Evolutionary conservation across 805 yeast species (phyloP), one percentile per base, ranked within the genome.

Genomic region (Candida chauliodis): DNA sequence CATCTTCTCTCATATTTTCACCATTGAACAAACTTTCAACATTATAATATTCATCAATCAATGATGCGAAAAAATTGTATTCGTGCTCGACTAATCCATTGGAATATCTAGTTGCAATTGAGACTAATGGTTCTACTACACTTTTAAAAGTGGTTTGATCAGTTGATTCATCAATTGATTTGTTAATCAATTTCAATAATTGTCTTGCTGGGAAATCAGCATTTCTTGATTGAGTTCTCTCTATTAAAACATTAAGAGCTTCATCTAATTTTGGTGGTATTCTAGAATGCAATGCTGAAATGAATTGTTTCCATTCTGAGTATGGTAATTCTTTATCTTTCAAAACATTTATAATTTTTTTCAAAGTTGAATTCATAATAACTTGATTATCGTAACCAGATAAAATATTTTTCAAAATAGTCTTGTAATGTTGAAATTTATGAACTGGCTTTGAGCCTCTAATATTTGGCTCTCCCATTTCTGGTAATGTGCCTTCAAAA

Each of bases 131-230:
- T 27, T 72, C 85, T 45, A 84, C 75, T 21, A 79, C 78, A 25
- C 52, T 58, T 20, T 40, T 31, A 9, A 47, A 31, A 38, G 79
- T 63, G 9, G 69, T 59, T 48, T 77, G 82, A 29, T 69, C 73
- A 3, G 11, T 2, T 25, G 78, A 73, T 16, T 76, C 76, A 44
- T 73, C 59, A 15, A 63, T 52, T 30, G 79, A 62, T 61, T 81
- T 84, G 41, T 79, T 84, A 50, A 93, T 69, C 38, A 83, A 68
- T 55, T 87, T 84, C 46, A 78, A 59, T 27, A 91, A 62, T 61
- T 81, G 93, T 63, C 85, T 85, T 30, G 98, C 88, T 37, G 99
- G 99, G 81, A 93, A 93, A 47, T 88, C 90, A 27, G 85, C 90
- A 45, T 71, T 66, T 62, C 95, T 76, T 30, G 71, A 65, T 30